These are phyloP conservation scores for Apiospora hydei DNA, from an alignment of 2,329 filamentous ascomycete genomes.

Conservation along the genomic window DNA sequence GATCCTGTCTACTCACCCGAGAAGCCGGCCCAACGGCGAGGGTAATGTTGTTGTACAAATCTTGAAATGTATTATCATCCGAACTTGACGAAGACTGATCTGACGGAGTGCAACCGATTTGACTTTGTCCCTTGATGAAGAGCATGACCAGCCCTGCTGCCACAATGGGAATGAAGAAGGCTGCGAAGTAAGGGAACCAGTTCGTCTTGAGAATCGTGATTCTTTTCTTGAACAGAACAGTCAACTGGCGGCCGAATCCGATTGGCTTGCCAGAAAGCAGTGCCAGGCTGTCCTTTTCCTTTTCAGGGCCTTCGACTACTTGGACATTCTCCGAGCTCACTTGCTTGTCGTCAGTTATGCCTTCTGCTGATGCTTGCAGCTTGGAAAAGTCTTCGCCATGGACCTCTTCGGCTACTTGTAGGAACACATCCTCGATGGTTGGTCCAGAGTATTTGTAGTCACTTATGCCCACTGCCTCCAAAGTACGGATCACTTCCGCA, in stretches of 20 bases:
- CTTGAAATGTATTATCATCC: constrained; percentile 43
- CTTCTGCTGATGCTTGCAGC: constrained; percentile 14
- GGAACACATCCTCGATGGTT: constrained; percentile 91
- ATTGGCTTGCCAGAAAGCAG: constrained; percentile 75
- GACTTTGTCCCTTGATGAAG: constrained; percentile 63
- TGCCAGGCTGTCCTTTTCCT: constrained; percentile 53
- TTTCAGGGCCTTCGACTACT: constrained; percentile 33
- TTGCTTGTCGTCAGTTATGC: constrained; percentile 35
- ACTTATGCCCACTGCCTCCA: constrained; percentile 71
- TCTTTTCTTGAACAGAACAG: constrained; percentile 80
- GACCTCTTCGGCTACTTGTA: constrained; percentile 84
- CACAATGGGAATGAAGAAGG: constrained; percentile 79
- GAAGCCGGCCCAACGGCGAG: constrained; percentile 54
- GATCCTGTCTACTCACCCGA: constrained; percentile 35
- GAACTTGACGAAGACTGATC: constrained; percentile 42
- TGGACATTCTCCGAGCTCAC: constrained; percentile 35
- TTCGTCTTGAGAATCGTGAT: constrained; percentile 80
- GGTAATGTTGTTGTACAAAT: constrained; percentile 44
- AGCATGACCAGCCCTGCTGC: constrained; percentile 81
- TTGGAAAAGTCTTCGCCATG: constrained; percentile 53
- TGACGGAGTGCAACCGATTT: constrained; percentile 42
- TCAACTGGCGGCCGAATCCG: constrained; percentile 72
- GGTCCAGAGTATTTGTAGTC: constrained; percentile 89
- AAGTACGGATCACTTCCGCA: constrained; percentile 71
- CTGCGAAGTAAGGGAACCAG: constrained; percentile 76